phyloP scores from a whole-genome alignment of 1,139 yeast species.

The Blastobotrys serpentis region DNA sequence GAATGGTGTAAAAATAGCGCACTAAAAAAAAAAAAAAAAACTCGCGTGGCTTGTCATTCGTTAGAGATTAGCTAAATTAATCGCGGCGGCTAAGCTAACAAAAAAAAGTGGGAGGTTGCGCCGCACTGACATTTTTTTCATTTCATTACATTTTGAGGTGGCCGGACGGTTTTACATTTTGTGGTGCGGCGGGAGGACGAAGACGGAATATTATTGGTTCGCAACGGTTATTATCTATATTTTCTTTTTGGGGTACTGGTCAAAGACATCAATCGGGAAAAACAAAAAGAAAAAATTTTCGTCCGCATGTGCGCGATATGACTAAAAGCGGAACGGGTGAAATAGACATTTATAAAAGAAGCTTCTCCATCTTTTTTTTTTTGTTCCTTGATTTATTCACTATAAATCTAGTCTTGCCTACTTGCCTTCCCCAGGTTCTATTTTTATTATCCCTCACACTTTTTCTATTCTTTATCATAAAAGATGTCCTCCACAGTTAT shows the following conservation, averaged over 20 bases:
- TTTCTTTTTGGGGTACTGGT: not conserved
- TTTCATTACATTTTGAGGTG: not conserved
- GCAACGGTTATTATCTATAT: not conserved
- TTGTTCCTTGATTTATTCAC: slow-evolving; percentile 8
- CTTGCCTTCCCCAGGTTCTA: slow-evolving; percentile 1
- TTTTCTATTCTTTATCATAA: no score
- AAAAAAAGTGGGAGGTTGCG: not conserved
- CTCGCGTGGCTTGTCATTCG: no score
- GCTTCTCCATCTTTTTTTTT: slow-evolving; percentile 11
- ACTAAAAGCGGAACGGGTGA: not conserved
- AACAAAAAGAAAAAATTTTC: not conserved
- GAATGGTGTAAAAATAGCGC: no score
- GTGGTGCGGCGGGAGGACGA: not conserved
- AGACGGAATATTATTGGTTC: not conserved
- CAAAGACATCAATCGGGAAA: not conserved
- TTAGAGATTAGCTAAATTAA: no score
- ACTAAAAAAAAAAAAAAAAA: no score
- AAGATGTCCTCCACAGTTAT: slow-evolving; percentile 29
- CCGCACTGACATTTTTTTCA: not conserved
- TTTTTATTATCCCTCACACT: no score
- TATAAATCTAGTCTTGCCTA: not conserved
- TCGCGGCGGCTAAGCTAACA: not conserved
- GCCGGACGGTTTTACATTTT: not conserved
- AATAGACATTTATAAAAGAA: slow-evolving; percentile 1
- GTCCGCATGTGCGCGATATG: not conserved